A percentile compares a stretch with the other conserved stretches of the same genome.
phyloP scores from a whole-genome alignment of 176 grass and related monocot genomes.

The Carex littledalei region DNA sequence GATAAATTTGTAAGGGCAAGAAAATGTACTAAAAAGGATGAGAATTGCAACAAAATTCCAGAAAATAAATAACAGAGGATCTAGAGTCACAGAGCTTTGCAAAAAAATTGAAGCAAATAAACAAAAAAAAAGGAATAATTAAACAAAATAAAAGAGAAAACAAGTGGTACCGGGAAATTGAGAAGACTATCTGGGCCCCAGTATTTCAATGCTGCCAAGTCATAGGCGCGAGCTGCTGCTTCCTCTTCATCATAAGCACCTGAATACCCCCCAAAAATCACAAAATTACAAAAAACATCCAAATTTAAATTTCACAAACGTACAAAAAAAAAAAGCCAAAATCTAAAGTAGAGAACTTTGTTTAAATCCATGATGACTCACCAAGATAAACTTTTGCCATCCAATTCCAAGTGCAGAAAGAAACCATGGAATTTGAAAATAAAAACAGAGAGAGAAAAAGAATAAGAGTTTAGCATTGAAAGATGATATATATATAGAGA shows the following conservation, averaged over 20 bases:
- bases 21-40: neutral
- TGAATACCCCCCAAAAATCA: conserved; percentile 9
- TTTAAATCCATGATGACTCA: conserved; percentile 48
- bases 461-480: conserved; percentile 4
- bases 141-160: neutral
- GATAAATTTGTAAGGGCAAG: neutral
- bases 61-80: neutral
- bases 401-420: conserved; percentile 4
- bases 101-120: neutral
- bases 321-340: neutral
- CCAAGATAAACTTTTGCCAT: conserved; percentile 92
- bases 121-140: neutral
- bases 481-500: neutral
- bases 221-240: conserved; percentile 73
- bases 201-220: conserved; percentile 95
- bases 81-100: neutral
- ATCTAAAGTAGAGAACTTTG: neutral
- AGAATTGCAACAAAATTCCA: neutral
- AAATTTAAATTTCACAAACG: neutral
- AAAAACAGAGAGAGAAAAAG: neutral
- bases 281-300: neutral
- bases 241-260: conserved; percentile 90
- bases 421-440: neutral
- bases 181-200: conserved; percentile 85
- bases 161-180: conserved; percentile 61